Conservation (phyloP, 805 yeast species). For the Ogataea glucozyma region DNA sequence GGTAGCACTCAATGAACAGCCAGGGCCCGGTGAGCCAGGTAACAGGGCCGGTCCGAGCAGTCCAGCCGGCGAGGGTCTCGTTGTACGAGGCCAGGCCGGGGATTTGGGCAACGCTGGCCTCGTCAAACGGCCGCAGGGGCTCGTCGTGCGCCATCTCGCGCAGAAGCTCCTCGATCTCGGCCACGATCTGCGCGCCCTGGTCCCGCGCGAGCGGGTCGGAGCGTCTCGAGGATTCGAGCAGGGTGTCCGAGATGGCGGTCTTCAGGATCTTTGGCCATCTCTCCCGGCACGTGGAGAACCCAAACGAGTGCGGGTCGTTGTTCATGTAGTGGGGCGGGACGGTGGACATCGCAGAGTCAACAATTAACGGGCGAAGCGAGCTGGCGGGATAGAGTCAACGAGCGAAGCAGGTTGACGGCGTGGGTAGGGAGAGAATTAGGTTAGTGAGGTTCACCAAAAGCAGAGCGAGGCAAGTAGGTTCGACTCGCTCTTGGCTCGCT, state of each 20-base stretch:
- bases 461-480: too few species aligned
- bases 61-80: slow-evolving; percentile 47
- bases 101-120: slow-evolving; percentile 28
- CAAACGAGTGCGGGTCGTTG: slow-evolving; percentile 76
- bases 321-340: slow-evolving; percentile 60
- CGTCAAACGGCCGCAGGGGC: slow-evolving; percentile 43
- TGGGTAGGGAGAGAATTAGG: too few species aligned
- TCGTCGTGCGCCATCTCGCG: slow-evolving; percentile 45
- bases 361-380: neutral
- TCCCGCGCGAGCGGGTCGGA: slow-evolving; percentile 21
- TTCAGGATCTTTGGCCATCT: slow-evolving; percentile 88
- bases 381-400: too few species aligned
- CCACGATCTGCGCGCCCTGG: slow-evolving; percentile 51
- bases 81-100: slow-evolving; percentile 60
- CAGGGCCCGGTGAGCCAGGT: slow-evolving; percentile 90
- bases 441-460: too few species aligned
- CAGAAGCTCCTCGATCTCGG: slow-evolving; percentile 44
- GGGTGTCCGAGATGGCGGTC: slow-evolving; percentile 65
- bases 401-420: too few species aligned
- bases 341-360: neutral
- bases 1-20: slow-evolving; percentile 82
- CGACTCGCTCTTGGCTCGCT: too few species aligned
- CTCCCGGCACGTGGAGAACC: slow-evolving; percentile 68
- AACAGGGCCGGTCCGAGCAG: too few species aligned
- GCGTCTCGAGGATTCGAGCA: slow-evolving; percentile 12